Percentiles rank a stretch among this genome's conserved stretches.
phyloP scores from a whole-genome alignment of 2,329 filamentous ascomycete genomes.

The Metarhizium sp. region DNA sequence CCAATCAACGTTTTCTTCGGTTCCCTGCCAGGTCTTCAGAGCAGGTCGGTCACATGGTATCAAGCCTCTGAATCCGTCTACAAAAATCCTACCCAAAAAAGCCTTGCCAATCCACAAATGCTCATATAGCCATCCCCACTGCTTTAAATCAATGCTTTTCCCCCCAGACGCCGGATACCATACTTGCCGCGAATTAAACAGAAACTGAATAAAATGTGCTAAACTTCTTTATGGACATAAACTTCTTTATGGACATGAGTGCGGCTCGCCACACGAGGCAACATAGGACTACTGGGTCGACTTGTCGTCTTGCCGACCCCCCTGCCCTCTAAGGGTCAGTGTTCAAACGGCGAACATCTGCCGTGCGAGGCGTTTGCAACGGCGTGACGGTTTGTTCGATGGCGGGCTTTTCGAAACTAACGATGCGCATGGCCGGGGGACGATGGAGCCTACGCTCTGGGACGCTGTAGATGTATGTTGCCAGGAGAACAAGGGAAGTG shows the following conservation, averaged over 20 bases:
- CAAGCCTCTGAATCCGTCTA: background rate
- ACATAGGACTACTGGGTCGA: slow-evolving; percentile 36
- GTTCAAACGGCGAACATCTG: slow-evolving; percentile 23
- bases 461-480: slow-evolving; percentile 77
- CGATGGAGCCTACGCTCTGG: slow-evolving; percentile 46
- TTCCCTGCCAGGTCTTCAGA: too few relatives aligned
- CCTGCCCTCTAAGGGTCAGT: slow-evolving; percentile 30
- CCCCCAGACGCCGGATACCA: background rate
- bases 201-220: background rate
- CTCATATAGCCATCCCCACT: background rate
- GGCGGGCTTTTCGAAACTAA: slow-evolving; percentile 66
- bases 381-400: slow-evolving; percentile 40
- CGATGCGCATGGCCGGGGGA: slow-evolving; percentile 58
- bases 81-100: background rate
- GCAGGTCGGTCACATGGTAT: background rate
- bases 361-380: slow-evolving; percentile 18
- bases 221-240: slow-evolving; percentile 26
- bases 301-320: slow-evolving; percentile 33
- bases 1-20: too few relatives aligned
- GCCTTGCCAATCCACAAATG: background rate
- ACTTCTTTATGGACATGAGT: slow-evolving; percentile 29
- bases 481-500: slow-evolving; percentile 65
- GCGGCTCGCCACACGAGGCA: slow-evolving; percentile 28
- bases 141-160: background rate
- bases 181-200: background rate